phyloP scores from a whole-genome alignment of 352 stramenopile species.

The Pythium inflatum region DNA sequence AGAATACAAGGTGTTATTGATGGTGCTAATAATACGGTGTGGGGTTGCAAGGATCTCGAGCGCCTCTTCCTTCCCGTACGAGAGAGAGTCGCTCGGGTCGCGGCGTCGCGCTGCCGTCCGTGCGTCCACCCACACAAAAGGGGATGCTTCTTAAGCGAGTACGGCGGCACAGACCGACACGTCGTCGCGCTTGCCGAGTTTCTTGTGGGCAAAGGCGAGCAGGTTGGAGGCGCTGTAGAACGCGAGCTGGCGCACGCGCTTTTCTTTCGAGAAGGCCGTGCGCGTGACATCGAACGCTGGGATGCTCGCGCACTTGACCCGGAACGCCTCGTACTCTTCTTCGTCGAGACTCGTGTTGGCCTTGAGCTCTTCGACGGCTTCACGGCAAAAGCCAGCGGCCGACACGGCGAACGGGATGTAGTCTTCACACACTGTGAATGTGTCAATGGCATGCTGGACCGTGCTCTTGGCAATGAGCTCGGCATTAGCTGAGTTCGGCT shows the following conservation, averaged over 20 bases:
- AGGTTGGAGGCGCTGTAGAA: conserved; percentile 90
- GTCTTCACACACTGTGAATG: conserved; percentile 62
- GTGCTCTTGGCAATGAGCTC: conserved; percentile 81
- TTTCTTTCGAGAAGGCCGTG: conserved; percentile 75
- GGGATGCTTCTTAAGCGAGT: conserved; percentile 50
- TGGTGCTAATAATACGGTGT: too few species aligned
- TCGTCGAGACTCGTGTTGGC: conserved; percentile 60
- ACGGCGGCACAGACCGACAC: conserved; percentile 85
- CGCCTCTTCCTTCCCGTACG: conserved; percentile 6
- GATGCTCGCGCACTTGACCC: conserved; percentile 70
- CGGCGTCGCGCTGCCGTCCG: too few species aligned
- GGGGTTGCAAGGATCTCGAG: too few species aligned
- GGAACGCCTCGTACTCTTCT: conserved; percentile 74
- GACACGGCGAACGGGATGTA: conserved; percentile 89
- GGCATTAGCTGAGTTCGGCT: conserved; percentile 47
- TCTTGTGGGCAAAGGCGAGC: conserved; percentile 88
- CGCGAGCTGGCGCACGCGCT: conserved; percentile 81
- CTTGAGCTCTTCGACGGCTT: conserved; percentile 80
- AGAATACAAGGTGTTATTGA: too few species aligned
- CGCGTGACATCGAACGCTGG: conserved; percentile 68
- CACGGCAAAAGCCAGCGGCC: conserved; percentile 76
- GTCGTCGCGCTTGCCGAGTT: conserved; percentile 87
- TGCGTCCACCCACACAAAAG: neutral
- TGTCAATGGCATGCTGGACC: conserved; percentile 68
- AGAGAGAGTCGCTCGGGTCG: neutral